Evolutionary conservation across 306 rosid genomes (phyloP).

Genomic region (Trifolium subterraneum): DNA sequence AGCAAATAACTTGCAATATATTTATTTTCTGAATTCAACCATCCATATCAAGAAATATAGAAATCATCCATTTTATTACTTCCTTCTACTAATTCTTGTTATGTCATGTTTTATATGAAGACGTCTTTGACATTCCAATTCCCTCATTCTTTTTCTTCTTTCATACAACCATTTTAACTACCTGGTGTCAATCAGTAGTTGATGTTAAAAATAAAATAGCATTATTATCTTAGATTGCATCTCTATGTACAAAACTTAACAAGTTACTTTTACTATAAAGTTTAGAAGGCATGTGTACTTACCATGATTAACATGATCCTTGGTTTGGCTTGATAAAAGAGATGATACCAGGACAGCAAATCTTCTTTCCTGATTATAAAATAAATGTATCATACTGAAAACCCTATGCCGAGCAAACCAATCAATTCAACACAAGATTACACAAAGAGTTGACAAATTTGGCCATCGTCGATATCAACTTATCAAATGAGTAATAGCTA

Average conservation of each 20-base stretch:
- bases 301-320: slow-evolving; percentile 91
- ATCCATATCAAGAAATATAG: slow-evolving; percentile 16
- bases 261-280: neutral
- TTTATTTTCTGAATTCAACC: slow-evolving; percentile 3
- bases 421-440: slow-evolving; percentile 20
- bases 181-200: neutral
- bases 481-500: slow-evolving; percentile 17
- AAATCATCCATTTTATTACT: slow-evolving; percentile 9
- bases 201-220: neutral
- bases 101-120: slow-evolving; percentile 10
- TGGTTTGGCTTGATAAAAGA: slow-evolving; percentile 95
- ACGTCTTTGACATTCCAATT: slow-evolving; percentile 2
- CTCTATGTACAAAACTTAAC: neutral
- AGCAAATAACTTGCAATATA: slow-evolving; percentile 29
- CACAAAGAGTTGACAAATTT: neutral
- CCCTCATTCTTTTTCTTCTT: slow-evolving; percentile 26
- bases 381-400: neutral
- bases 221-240: slow-evolving; percentile 15
- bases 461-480: slow-evolving; percentile 13
- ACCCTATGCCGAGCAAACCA: slow-evolving; percentile 21
- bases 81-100: slow-evolving; percentile 23
- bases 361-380: slow-evolving; percentile 75
- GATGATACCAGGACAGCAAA: slow-evolving; percentile 94
- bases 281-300: slow-evolving; percentile 47
- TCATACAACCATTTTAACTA: neutral